Percentiles rank a stretch among this genome's conserved stretches.
These are phyloP conservation scores for Gynandropsis gynandra DNA, from an alignment of 345 rosid species.

Conservation along the genomic window DNA sequence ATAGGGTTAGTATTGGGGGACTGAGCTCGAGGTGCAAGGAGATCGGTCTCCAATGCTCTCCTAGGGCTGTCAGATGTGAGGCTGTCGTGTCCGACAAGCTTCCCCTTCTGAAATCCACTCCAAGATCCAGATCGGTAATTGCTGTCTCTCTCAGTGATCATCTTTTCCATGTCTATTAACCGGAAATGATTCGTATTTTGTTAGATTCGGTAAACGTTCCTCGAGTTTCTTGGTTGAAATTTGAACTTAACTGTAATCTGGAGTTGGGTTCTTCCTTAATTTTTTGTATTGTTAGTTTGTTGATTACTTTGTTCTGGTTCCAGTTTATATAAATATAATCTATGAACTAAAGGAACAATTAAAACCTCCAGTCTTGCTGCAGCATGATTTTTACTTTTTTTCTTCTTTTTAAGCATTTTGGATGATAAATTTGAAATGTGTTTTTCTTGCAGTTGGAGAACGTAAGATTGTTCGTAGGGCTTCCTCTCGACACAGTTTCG, in stretches of 20 bases:
- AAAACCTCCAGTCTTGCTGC: too few relatives aligned
- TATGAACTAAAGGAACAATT: too few relatives aligned
- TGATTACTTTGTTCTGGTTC: neutral
- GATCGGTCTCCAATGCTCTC: constrained; percentile 26
- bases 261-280: neutral
- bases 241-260: neutral
- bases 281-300: neutral
- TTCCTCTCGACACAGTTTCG: constrained; percentile 77
- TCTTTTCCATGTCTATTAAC: neutral
- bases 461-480: constrained; percentile 64
- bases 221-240: neutral
- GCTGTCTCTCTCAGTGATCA: neutral
- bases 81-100: constrained; percentile 28
- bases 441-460: constrained; percentile 40
- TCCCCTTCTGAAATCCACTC: constrained; percentile 17
- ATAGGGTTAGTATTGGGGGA: constrained; percentile 29
- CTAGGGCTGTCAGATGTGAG: constrained; percentile 42
- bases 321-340: neutral
- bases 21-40: constrained; percentile 29
- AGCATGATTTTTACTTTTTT: too few relatives aligned
- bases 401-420: neutral
- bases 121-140: constrained; percentile 46
- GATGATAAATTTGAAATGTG: neutral
- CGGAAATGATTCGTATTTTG: neutral
- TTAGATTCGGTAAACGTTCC: constrained; percentile 2